Percentiles rank a stretch among this genome's conserved stretches.
phyloP scores from a whole-genome alignment of 306 rosid genomes.

The apple (Malus domestica) region DNA sequence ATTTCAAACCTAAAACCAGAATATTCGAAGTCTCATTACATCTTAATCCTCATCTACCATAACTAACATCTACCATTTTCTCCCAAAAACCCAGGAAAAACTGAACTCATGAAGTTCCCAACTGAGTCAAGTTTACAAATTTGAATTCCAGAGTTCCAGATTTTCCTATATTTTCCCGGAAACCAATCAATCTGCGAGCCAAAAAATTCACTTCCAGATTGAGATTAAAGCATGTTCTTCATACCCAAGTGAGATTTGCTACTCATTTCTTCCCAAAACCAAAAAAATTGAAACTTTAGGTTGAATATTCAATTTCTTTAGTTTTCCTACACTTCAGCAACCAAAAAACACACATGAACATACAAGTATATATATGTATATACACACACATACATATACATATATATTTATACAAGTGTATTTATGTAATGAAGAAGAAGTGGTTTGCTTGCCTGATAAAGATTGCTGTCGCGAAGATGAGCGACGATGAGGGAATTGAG shows the following conservation, averaged over 20 bases:
- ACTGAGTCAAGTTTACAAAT: background rate
- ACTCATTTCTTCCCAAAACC: background rate
- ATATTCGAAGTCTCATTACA: background rate
- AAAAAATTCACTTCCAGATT: background rate
- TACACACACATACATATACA: background rate
- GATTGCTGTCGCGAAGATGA: slow-evolving; percentile 76
- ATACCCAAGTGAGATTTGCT: background rate
- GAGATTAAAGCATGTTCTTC: background rate
- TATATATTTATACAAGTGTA: background rate
- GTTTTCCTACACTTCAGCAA: slow-evolving; percentile 6
- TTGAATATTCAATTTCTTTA: background rate
- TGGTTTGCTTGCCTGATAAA: slow-evolving; percentile 46
- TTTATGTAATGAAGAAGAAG: background rate
- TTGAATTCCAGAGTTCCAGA: background rate
- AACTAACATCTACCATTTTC: background rate
- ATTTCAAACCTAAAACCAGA: background rate
- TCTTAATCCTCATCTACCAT: background rate
- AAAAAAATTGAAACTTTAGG: background rate
- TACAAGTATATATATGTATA: background rate
- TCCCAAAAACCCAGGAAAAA: background rate
- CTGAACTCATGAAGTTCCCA: background rate
- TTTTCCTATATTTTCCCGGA: background rate
- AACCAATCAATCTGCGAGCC: background rate
- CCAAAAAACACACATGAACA: background rate
- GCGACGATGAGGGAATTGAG: slow-evolving; percentile 79